phyloP scores from a whole-genome alignment of 2,329 filamentous ascomycete genomes.

The Nigrospora oryzae region DNA sequence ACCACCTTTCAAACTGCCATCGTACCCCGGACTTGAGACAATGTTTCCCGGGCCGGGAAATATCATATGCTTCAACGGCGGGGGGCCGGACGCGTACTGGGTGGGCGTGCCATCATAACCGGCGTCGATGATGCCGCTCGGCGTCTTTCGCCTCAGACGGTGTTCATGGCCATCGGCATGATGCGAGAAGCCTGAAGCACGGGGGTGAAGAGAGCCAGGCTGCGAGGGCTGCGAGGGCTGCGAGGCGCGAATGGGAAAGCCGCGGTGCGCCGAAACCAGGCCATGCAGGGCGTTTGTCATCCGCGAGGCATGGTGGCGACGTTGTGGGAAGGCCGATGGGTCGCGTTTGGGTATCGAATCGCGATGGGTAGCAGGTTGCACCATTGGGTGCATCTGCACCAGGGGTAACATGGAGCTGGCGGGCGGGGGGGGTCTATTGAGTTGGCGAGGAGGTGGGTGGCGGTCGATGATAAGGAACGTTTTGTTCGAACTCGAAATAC shows the following conservation, averaged over 20 bases:
- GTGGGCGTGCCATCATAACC: slow-evolving; percentile 81
- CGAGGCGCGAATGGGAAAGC: slow-evolving; percentile 26
- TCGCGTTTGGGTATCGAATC: slow-evolving; percentile 15
- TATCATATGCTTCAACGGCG: slow-evolving; percentile 75
- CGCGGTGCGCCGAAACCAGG: slow-evolving; percentile 16
- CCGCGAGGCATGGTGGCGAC: slow-evolving; percentile 8
- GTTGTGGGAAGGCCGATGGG: slow-evolving; percentile 18
- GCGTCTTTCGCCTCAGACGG: slow-evolving; percentile 83
- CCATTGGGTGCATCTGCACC: slow-evolving; percentile 42
- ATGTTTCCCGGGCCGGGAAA: slow-evolving; percentile 45
- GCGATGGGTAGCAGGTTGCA: slow-evolving; percentile 33
- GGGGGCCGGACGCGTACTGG: slow-evolving; percentile 64
- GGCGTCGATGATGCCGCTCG: slow-evolving; percentile 83
- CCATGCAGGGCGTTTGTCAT: slow-evolving; percentile 4
- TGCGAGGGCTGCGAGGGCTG: slow-evolving; percentile 20
- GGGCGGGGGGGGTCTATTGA: not conserved
- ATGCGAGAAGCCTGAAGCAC: slow-evolving; percentile 14
- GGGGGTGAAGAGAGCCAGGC: slow-evolving; percentile 14
- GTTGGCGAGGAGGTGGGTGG: not conserved
- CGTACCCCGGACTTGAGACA: slow-evolving; percentile 14
- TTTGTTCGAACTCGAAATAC: slow-evolving; percentile 16
- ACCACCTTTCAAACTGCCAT: slow-evolving; percentile 9
- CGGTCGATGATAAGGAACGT: slow-evolving; percentile 11
- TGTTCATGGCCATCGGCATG: slow-evolving; percentile 49
- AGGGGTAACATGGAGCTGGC: slow-evolving; percentile 36